These are phyloP conservation scores for Trametes sanguinea DNA, from an alignment of 768 basidiomycete species.

Conservation along the genomic window DNA sequence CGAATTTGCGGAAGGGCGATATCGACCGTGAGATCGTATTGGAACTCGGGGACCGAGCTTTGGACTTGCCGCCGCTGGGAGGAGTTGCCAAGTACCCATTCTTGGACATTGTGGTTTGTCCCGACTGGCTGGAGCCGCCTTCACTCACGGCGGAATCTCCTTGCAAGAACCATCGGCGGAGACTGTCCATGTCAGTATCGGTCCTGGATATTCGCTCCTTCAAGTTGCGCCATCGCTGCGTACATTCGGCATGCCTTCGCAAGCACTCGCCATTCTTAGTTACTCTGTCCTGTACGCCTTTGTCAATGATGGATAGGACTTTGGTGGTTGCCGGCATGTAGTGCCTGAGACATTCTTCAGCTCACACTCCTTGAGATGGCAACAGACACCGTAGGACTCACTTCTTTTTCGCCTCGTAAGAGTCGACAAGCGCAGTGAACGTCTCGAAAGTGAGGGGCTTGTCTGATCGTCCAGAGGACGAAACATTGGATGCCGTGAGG, in stretches of 20 bases:
- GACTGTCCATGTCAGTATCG: slow-evolving; percentile 78
- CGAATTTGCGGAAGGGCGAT: slow-evolving; percentile 79
- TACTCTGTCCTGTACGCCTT: slow-evolving; percentile 88
- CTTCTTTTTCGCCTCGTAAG: slow-evolving; percentile 90
- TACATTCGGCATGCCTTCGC: slow-evolving; percentile 86
- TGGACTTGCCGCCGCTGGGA: slow-evolving; percentile 46
- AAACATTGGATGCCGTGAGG: slow-evolving; percentile 42
- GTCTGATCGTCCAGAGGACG: slow-evolving; percentile 50
- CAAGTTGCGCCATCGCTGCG: slow-evolving; percentile 80
- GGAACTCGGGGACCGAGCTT: slow-evolving; percentile 42
- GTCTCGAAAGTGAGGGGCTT: slow-evolving; percentile 60
- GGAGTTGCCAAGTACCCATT: slow-evolving; percentile 71
- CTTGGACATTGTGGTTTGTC: slow-evolving; percentile 43
- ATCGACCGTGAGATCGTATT: slow-evolving; percentile 73
- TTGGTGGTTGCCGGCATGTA: slow-evolving; percentile 94
- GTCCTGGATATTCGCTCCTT: slow-evolving; percentile 79
- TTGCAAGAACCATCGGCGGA: slow-evolving; percentile 60
- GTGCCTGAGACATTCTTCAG: slow-evolving; percentile 53
- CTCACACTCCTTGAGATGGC: background rate
- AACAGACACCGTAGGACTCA: slow-evolving; percentile 37
- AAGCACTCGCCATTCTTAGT: slow-evolving; percentile 97
- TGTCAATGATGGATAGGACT: slow-evolving; percentile 91
- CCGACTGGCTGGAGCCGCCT: slow-evolving; percentile 68
- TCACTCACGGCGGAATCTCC: slow-evolving; percentile 55
- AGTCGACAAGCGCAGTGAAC: slow-evolving; percentile 66